These are phyloP conservation scores for Amanita inopinata DNA, from an alignment of 768 basidiomycete genomes.

Conservation along the genomic window DNA sequence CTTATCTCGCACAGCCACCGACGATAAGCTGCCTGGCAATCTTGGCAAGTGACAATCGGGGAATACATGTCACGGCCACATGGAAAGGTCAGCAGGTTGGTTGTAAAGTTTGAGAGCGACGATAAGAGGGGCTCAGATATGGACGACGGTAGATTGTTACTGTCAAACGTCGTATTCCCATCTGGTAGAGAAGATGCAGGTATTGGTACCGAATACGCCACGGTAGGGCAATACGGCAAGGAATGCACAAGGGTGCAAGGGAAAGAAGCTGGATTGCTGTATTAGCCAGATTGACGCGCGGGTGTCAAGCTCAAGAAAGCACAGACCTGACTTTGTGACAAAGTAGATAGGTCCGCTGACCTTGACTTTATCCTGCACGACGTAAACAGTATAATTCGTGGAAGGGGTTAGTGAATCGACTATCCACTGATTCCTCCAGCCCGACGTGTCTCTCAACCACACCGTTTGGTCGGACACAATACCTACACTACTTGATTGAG, in stretches of 20 bases:
- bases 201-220: constrained; percentile 63
- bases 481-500: constrained; percentile 22
- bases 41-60: constrained; percentile 63
- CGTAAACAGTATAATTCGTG: constrained; percentile 76
- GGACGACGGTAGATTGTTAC: constrained; percentile 36
- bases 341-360: constrained; percentile 66
- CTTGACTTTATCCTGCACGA: constrained; percentile 43
- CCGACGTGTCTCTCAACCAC: constrained; percentile 48
- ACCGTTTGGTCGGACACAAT: constrained; percentile 32
- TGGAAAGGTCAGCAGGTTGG: constrained; percentile 58
- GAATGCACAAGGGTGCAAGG: constrained; percentile 60
- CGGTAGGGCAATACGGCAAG: constrained; percentile 65
- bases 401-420: constrained; percentile 45
- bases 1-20: constrained; percentile 69
- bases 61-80: constrained; percentile 80
- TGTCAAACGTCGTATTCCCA: constrained; percentile 34
- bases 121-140: constrained; percentile 44
- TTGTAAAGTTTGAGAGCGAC: constrained; percentile 66
- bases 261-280: constrained; percentile 41
- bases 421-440: constrained; percentile 65
- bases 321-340: constrained; percentile 63
- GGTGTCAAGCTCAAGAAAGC: neutral
- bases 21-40: constrained; percentile 66
- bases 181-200: constrained; percentile 30
- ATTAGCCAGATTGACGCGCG: neutral